These are phyloP conservation scores for Peniophora sp. DNA, from an alignment of 1,284 basidiomycete species.

Conservation along the genomic window DNA sequence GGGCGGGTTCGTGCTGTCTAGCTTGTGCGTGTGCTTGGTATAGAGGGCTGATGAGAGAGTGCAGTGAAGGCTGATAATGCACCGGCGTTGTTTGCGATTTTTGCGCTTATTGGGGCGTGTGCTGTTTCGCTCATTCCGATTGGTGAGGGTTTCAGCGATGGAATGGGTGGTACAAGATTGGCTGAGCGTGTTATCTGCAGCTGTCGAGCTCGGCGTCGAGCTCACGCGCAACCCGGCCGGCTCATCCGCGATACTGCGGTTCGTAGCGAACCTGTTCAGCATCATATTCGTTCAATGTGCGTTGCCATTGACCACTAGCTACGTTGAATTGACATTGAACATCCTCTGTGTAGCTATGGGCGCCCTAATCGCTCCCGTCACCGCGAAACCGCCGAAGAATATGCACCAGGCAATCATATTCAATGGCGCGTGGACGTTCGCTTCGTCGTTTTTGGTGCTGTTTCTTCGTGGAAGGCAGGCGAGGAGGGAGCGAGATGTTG, in stretches of 20 bases:
- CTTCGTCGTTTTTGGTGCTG: conserved; percentile 31
- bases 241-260: conserved; percentile 66
- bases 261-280: conserved; percentile 49
- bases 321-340: too few species aligned
- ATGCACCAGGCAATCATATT: conserved; percentile 61
- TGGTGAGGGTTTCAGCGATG: too few species aligned
- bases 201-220: conserved; percentile 68
- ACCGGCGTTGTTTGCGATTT: conserved; percentile 53
- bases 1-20: conserved; percentile 55
- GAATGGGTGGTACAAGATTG: too few species aligned
- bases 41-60: neutral
- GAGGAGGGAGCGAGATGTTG: conserved; percentile 51
- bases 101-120: conserved; percentile 56
- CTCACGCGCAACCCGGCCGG: conserved; percentile 70
- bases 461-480: conserved; percentile 49
- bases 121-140: conserved; percentile 67
- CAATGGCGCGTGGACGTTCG: conserved; percentile 41
- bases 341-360: too few species aligned
- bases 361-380: conserved; percentile 50
- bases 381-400: conserved; percentile 61
- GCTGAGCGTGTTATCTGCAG: conserved; percentile 71
- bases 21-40: neutral
- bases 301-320: too few species aligned
- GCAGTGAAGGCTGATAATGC: conserved; percentile 54
- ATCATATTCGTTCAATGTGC: conserved; percentile 60